These are phyloP conservation scores for Pyrus betulifolia DNA, from an alignment of 306 rosid genomes.

Conservation along the genomic window DNA sequence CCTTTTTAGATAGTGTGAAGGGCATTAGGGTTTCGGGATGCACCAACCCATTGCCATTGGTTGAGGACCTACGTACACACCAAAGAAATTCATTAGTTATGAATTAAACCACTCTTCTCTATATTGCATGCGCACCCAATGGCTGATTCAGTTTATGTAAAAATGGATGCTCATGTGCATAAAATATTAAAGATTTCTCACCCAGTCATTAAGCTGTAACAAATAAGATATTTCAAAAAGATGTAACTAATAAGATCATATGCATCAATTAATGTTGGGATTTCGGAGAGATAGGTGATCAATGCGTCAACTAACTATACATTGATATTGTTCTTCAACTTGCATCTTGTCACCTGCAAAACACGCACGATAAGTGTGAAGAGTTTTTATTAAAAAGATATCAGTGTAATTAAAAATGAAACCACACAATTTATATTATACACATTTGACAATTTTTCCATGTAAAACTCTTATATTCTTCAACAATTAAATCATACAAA, in stretches of 20 bases:
- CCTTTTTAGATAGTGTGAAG: constrained; percentile 25
- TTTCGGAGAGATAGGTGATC: too few species aligned
- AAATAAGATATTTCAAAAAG: background rate
- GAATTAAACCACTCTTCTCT: background rate
- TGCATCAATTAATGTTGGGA: too few species aligned
- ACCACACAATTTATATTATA: too few species aligned
- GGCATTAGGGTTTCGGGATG: constrained; percentile 33
- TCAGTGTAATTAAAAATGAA: too few species aligned
- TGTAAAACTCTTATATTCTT: background rate
- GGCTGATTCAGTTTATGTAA: background rate
- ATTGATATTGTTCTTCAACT: too few species aligned
- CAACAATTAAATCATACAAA: too few species aligned
- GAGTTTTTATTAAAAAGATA: too few species aligned
- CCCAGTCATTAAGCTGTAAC: background rate
- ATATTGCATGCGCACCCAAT: background rate
- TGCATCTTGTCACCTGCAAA: too few species aligned
- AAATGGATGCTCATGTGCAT: background rate
- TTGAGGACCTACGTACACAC: constrained; percentile 2
- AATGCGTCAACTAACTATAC: too few species aligned
- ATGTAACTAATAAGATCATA: too few species aligned
- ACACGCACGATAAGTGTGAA: too few species aligned
- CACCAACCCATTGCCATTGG: constrained; percentile 18
- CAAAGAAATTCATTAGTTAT: background rate
- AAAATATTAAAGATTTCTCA: background rate
- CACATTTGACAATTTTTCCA: too few species aligned